Evolutionary conservation across 768 basidiomycete species (phyloP).

Genomic region (Suillus fuscotomentosus): DNA sequence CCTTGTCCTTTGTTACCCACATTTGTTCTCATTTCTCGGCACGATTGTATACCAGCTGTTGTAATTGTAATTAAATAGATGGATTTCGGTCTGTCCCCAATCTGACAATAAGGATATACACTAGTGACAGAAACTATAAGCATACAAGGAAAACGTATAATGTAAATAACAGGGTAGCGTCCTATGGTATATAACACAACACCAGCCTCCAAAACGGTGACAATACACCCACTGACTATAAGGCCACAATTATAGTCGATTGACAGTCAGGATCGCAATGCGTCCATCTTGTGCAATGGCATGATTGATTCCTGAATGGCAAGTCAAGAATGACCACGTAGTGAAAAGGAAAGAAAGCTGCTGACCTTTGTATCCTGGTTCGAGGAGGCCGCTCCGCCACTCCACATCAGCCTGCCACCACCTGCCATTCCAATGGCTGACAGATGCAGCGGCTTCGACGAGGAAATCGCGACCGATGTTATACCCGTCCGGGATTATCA

Average conservation of each 20-base stretch:
- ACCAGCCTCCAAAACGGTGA: neutral
- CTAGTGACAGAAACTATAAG: neutral
- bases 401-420: conserved; percentile 80
- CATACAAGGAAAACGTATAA: neutral
- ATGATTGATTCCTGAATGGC: conserved; percentile 67
- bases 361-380: conserved; percentile 66
- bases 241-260: conserved; percentile 34
- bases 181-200: conserved; percentile 2
- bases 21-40: conserved; percentile 10
- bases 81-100: neutral
- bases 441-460: conserved; percentile 61
- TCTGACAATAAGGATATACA: neutral
- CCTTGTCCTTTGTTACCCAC: conserved; percentile 4
- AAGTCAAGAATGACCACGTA: neutral
- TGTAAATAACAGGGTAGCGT: neutral
- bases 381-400: conserved; percentile 68
- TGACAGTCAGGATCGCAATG: conserved; percentile 75
- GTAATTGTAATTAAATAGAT: conserved; percentile 16
- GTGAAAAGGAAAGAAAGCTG: neutral
- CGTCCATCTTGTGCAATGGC: conserved; percentile 79
- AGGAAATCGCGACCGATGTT: conserved; percentile 81
- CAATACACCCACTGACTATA: neutral
- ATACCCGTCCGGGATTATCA: conserved; percentile 76
- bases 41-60: conserved; percentile 15
- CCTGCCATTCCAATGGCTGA: conserved; percentile 58